A percentile compares a stretch with the other conserved stretches of the same genome.
Evolutionary conservation across 495 filamentous ascomycete genomes (phyloP).

Genomic region (Collariella sp.): DNA sequence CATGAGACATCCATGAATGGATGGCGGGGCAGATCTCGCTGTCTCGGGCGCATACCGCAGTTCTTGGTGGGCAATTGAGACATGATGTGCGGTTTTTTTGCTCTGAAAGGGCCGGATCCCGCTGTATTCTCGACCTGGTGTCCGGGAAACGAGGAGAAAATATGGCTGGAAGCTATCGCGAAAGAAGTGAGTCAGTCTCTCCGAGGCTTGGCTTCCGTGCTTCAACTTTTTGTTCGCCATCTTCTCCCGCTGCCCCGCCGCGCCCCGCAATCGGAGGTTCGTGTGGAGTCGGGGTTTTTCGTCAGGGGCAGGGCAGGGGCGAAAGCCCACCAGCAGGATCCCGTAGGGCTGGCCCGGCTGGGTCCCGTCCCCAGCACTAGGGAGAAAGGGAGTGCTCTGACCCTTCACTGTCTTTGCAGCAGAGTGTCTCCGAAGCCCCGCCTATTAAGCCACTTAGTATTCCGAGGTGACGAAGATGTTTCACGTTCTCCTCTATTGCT

Average conservation of each 20-base stretch:
- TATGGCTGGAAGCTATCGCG: neutral
- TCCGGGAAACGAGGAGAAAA: neutral
- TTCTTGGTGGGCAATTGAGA: slow-evolving; percentile 44
- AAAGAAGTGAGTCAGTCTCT: slow-evolving; percentile 14
- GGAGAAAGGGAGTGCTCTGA: no score
- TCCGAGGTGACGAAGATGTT: no score
- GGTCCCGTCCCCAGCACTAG: no score
- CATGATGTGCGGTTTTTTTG: slow-evolving; percentile 16
- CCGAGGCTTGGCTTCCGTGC: neutral
- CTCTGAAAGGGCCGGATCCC: neutral
- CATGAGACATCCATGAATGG: neutral
- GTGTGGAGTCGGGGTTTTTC: neutral
- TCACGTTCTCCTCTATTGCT: no score
- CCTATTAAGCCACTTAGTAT: no score
- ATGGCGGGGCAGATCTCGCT: neutral
- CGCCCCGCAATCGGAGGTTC: slow-evolving; percentile 24
- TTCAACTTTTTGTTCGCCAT: slow-evolving; percentile 16
- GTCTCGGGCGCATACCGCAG: slow-evolving; percentile 35
- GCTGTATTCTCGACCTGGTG: neutral
- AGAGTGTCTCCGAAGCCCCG: no score
- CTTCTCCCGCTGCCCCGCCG: slow-evolving; percentile 7
- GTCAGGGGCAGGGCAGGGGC: slow-evolving; percentile 1
- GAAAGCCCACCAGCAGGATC: neutral
- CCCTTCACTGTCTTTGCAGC: no score
- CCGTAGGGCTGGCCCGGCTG: no score